Evolutionary conservation across 306 rosid species (phyloP).

Genomic region (Castanopsis chinensis): DNA sequence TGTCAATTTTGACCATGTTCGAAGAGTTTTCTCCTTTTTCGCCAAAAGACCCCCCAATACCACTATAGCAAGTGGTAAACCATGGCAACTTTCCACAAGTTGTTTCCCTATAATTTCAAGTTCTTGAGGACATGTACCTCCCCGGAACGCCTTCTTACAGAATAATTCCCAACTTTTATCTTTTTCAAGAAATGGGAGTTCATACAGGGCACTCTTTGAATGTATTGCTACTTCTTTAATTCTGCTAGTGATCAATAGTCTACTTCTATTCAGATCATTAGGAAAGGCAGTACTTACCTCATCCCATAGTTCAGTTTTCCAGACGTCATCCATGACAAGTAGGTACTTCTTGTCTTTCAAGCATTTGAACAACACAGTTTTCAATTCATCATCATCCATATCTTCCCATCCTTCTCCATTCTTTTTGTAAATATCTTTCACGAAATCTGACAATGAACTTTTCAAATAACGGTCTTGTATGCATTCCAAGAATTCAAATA

Average conservation of each 20-base stretch:
- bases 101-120: background rate
- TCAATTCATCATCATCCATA: too few relatives aligned
- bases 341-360: too few relatives aligned
- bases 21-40: background rate
- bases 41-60: background rate
- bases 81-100: background rate
- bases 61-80: background rate
- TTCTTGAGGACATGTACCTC: background rate
- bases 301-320: conserved; percentile 13
- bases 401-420: too few relatives aligned
- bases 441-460: too few relatives aligned
- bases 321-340: conserved; percentile 16
- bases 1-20: conserved; percentile 5
- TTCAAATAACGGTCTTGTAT: too few relatives aligned
- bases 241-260: conserved; percentile 26
- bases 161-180: conserved; percentile 37
- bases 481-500: too few relatives aligned
- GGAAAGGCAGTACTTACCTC: conserved; percentile 18
- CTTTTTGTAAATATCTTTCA: too few relatives aligned
- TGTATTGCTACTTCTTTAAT: conserved; percentile 13
- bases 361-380: too few relatives aligned
- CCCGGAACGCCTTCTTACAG: background rate
- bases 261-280: background rate
- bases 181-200: background rate
- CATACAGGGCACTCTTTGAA: background rate